Evolutionary conservation across 164 flowering plant species (phyloP), one percentile per base, ranked within the genome.

Genomic region (Umbilicus rupestris): DNA sequence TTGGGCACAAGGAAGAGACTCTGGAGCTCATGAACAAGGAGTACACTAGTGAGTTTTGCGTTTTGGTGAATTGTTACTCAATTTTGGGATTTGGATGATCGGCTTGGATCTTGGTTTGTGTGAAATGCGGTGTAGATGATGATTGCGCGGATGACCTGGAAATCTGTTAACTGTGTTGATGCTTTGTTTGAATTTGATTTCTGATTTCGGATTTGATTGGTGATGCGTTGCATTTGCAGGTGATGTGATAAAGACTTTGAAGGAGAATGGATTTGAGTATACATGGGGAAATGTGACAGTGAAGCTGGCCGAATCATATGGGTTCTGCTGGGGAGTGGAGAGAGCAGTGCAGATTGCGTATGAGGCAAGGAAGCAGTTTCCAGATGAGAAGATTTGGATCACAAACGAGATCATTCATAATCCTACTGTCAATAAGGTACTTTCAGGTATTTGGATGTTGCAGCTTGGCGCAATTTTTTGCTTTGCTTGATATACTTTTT

Each of bases 321-420:
- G 98, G 2, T 94, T 94, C 65, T 94, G 98, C 68, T 94, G 98
- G 98, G 98, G 98, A 1, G 98, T 94, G 28, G 97, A 94, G 73
- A 75, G 98, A 20, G 97, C 98, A n/a, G 96, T 94, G 24, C 98
- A 94, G 84, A 94, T 91, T 73, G 98, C 98, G 31, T 94, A 89
- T 73, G 98, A 91, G 73, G 97, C 98, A 0, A 84, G 97, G 72
- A 87, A 84, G 68, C 98, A 94, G 70, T 94, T 94, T 71, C 98
- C 96, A 0, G 78, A 73, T 11, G 97, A 87, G 77, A 89, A 72
- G 75, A 85, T 94, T n/a, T 94, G 98, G 98, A 73, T 94, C 30
- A 94, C 97, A 3, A 35, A 35, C 7, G 37, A 35, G 37, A n/a
- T n/a, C n/a, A n/a, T n/a, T n/a, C n/a, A n/a, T n/a, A n/a, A n/a